Evolutionary conservation across 352 stramenopile species (phyloP).

Genomic region (Phytophthora pisi): DNA sequence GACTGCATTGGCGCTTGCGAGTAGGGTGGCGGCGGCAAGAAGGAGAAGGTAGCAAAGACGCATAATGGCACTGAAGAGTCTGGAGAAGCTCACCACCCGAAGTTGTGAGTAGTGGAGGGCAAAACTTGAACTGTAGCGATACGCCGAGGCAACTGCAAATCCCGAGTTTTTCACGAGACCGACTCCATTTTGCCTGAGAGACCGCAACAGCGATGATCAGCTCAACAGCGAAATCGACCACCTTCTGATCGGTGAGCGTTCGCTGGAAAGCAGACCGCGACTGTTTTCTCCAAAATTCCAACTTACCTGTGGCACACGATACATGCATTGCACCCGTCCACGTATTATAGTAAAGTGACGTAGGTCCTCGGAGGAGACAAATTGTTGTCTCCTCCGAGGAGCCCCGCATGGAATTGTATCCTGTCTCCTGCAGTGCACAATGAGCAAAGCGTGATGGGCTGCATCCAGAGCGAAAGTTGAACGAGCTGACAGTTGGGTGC

Average conservation of each 20-base stretch:
- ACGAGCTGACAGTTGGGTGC: too few species aligned
- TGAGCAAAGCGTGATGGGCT: too few species aligned
- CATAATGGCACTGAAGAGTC: background rate
- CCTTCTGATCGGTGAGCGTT: background rate
- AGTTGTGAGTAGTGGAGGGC: background rate
- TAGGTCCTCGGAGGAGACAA: too few species aligned
- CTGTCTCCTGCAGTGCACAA: too few species aligned
- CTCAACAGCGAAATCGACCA: background rate
- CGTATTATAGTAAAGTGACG: too few species aligned
- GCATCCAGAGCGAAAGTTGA: too few species aligned
- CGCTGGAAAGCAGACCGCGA: background rate
- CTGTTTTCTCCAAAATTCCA: background rate
- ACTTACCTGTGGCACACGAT: too few species aligned
- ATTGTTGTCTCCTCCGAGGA: too few species aligned
- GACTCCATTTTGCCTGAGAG: background rate
- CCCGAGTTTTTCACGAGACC: background rate
- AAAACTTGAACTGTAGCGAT: background rate
- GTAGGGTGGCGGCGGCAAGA: background rate
- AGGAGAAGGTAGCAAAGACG: background rate
- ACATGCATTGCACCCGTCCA: too few species aligned
- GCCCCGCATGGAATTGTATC: too few species aligned
- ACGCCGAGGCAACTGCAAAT: background rate
- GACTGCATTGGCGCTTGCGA: background rate
- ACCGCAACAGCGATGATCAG: too few species aligned
- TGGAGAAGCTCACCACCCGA: background rate